Base-by-base conservation (phyloP, 176 grass and related monocot species). In the Lolium perenne region DNA sequence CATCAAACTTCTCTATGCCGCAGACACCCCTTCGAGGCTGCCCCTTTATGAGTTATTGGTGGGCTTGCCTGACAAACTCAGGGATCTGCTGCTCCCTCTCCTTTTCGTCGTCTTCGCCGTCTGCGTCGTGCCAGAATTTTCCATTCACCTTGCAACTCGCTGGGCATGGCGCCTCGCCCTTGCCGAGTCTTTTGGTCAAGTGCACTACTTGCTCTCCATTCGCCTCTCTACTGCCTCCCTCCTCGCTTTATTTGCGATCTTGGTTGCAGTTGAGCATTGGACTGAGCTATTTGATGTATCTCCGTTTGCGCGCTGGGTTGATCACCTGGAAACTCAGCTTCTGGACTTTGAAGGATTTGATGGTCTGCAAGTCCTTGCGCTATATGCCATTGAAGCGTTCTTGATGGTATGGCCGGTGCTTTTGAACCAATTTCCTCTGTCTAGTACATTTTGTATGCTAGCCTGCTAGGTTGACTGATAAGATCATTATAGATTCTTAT, bases 91-190 rank as follows among this genome's bases (percentile, higher is more conserved):
- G 5, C 71, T 82, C 60, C 66, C 49, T 16, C 58, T 88, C 50
- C 11, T 77, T 15, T 82, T 16, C 64, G 32, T 88, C 50, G 17
- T 88, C n/a, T 76, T 21, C 15, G 32, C 16, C 50, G 7, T 82
- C 71, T 82, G 23, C 41, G 3, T 83, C 72, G 16, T 83, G 80
- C 76, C 79, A 71, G 79, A 88, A 10, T 59, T 69, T 1, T 1
- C 66, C 60, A 69, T 82, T 73, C 61, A 80, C 16, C 72, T 87
- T 71, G 68, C 79, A 32, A 77, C 71, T 4, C 4, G 57, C 17
- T 69, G 61, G 71, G 54, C 74, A 18, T 88, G 86, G 79, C 80
- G 72, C 50, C 49, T 83, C 7, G 50, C 80, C 4, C 72, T 88
- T 20, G 23, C 86, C 32, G 57, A 72, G 25, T 71, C 38, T 13